Evolutionary conservation across 2,329 filamentous ascomycete species (phyloP).

Genomic region (Dothideomycetes sp.): DNA sequence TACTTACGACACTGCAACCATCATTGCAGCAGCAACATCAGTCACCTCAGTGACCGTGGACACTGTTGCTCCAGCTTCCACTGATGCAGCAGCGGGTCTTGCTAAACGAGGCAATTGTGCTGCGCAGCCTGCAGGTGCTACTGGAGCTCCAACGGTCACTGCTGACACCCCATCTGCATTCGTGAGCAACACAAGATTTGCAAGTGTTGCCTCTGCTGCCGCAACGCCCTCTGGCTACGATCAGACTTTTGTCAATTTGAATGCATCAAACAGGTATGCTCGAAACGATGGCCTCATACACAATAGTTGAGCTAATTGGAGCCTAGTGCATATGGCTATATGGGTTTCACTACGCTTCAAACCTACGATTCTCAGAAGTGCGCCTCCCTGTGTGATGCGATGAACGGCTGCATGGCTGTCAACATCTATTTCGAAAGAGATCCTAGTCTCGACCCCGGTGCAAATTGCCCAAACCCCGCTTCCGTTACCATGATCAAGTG

Average conservation of each 20-base stretch:
- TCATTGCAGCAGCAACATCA: slow-evolving; percentile 12
- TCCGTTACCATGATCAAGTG: slow-evolving; percentile 24
- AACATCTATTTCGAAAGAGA: slow-evolving; percentile 13
- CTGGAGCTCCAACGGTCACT: slow-evolving; percentile 1
- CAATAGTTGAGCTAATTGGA: too few relatives aligned
- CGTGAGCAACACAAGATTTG: slow-evolving; percentile 10
- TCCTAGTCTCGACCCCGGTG: slow-evolving; percentile 18
- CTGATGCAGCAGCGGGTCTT: slow-evolving; percentile 8
- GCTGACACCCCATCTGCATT: slow-evolving; percentile 7
- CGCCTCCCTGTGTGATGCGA: slow-evolving; percentile 4
- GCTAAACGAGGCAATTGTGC: slow-evolving; percentile 8
- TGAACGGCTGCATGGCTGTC: slow-evolving; percentile 8
- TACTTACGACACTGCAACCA: slow-evolving; percentile 11
- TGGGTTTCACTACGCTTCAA: slow-evolving; percentile 4
- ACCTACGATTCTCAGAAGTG: slow-evolving; percentile 4
- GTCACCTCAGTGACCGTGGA: slow-evolving; percentile 9
- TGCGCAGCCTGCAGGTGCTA: background rate
- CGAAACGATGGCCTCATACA: too few relatives aligned
- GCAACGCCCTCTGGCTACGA: slow-evolving; percentile 1
- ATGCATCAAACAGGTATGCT: slow-evolving; percentile 9
- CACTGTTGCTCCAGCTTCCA: too few relatives aligned
- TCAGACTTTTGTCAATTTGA: slow-evolving; percentile 2
- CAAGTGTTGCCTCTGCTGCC: slow-evolving; percentile 1
- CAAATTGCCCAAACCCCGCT: slow-evolving; percentile 22
- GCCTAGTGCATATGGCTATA: slow-evolving; percentile 13